These are phyloP conservation scores for Trametes cinnabarina DNA, from an alignment of 768 basidiomycete genomes.

Conservation along the genomic window DNA sequence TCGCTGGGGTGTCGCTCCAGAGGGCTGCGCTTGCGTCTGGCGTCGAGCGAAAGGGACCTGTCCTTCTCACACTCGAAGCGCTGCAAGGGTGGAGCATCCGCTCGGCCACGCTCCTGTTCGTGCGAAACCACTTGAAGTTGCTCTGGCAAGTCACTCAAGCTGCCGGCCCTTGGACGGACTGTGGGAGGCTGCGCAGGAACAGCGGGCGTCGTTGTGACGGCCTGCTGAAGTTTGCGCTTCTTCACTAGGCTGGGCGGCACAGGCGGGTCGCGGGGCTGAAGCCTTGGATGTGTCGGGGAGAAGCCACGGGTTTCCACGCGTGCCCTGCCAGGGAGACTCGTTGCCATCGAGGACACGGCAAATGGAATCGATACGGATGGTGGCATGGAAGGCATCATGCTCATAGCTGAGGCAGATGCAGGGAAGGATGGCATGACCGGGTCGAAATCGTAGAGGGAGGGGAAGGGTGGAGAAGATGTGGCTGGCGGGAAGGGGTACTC, in stretches of 20 bases:
- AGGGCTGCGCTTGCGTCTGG: neutral
- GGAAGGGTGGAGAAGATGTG: constrained; percentile 11
- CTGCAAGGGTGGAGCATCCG: neutral
- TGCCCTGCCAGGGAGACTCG: neutral
- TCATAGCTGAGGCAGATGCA: neutral
- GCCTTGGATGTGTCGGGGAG: constrained; percentile 26
- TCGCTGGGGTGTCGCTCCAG: neutral
- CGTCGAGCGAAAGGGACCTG: constrained; percentile 5
- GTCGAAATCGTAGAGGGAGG: constrained; percentile 10
- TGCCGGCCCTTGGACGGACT: neutral
- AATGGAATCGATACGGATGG: neutral
- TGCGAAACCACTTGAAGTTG: neutral
- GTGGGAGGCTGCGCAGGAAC: neutral
- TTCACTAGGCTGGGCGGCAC: constrained; percentile 21
- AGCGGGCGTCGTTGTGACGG: neutral
- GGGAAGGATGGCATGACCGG: neutral
- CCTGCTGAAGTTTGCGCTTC: constrained; percentile 11
- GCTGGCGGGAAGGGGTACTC: constrained; percentile 31
- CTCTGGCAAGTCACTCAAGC: neutral
- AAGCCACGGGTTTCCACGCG: constrained; percentile 13
- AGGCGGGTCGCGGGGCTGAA: constrained; percentile 21
- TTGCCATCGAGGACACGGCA: neutral
- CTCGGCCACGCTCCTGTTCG: neutral
- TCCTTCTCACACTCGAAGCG: neutral
- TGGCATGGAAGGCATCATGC: neutral